These are phyloP conservation scores for Leishmania martiniquensis DNA, from an alignment of 208 protist species.

Conservation along the genomic window DNA sequence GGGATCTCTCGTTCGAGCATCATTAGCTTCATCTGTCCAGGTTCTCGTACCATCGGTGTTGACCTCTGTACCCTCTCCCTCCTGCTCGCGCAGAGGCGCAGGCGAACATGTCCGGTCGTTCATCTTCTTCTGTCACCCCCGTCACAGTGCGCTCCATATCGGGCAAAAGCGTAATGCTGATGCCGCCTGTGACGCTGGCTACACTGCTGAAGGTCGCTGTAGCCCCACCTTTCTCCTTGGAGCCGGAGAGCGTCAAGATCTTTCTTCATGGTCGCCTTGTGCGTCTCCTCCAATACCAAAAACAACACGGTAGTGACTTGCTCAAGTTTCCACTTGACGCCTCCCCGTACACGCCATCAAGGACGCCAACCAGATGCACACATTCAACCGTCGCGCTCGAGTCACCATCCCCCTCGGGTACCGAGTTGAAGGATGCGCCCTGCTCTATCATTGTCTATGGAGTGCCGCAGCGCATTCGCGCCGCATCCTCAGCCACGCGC, in stretches of 20 bases:
- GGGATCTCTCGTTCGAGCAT: not conserved
- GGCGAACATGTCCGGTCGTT: not conserved
- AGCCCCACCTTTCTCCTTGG: conserved; percentile 36
- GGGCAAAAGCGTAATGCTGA: conserved; percentile 38
- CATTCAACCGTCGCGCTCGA: not conserved
- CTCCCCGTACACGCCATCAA: conserved; percentile 14
- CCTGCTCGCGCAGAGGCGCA: not conserved
- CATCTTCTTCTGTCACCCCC: not conserved
- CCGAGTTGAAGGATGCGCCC: not conserved
- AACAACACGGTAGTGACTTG: conserved; percentile 10
- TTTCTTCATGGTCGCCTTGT: conserved; percentile 21
- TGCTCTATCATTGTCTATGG: conserved; percentile 30
- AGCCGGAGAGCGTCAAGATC: conserved; percentile 41
- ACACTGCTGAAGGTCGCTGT: conserved; percentile 41
- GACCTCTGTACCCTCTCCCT: not conserved
- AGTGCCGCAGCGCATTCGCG: conserved; percentile 17
- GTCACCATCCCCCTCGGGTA: not conserved
- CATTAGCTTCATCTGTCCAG: not conserved
- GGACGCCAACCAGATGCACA: not conserved
- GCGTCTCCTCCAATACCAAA: conserved; percentile 13
- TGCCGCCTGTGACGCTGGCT: conserved; percentile 43
- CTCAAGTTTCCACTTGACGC: conserved; percentile 5
- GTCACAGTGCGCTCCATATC: conserved; percentile 51
- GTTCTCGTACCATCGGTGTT: not conserved
- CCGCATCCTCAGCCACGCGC: not conserved